Conservation (phyloP, 495 filamentous ascomycete genomes). For the Neurospora hispaniola region DNA sequence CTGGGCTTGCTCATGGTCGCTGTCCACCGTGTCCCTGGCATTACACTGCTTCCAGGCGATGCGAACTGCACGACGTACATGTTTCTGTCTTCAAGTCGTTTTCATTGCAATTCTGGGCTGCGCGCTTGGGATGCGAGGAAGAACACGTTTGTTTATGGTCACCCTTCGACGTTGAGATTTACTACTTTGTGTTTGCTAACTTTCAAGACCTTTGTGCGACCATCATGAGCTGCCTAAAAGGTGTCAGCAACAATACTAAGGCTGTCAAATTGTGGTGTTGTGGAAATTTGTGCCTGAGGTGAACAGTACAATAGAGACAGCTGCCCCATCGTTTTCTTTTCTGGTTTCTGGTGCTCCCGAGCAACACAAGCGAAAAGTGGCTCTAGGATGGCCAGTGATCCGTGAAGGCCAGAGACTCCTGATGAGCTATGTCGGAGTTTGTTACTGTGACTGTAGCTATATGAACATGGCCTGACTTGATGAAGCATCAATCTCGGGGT, state of each 20-base stretch:
- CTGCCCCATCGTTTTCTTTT: not conserved
- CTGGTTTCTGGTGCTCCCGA: not conserved
- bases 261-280: no score
- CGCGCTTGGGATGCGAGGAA: not conserved
- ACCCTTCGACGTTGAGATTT: not conserved
- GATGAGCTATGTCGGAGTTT: not conserved
- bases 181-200: not conserved
- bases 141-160: not conserved
- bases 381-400: constrained; percentile 1
- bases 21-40: not conserved
- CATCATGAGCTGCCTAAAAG: no score
- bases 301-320: no score
- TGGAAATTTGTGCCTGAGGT: no score
- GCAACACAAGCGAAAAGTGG: not conserved
- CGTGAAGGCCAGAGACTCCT: constrained; percentile 9
- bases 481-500: not conserved
- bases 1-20: not conserved
- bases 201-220: not conserved
- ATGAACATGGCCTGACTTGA: not conserved
- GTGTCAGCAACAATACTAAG: no score
- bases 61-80: not conserved
- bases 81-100: not conserved
- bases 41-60: not conserved
- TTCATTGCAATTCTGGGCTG: not conserved
- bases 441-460: not conserved